Evolutionary conservation across 2,329 filamentous ascomycete genomes (phyloP).

Genomic region (Neurospora sp.): DNA sequence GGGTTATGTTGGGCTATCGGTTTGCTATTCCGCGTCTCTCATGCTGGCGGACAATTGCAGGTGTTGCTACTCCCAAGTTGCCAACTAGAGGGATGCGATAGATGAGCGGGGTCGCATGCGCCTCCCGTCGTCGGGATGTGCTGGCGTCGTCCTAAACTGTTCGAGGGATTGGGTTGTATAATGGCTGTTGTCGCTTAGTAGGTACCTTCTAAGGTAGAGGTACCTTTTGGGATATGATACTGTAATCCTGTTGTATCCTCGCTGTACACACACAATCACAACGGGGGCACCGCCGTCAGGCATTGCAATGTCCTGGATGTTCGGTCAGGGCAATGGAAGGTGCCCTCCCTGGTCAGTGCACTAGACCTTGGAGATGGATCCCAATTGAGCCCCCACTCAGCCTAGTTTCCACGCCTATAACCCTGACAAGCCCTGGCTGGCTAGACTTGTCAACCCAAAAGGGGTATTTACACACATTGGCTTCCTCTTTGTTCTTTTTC

Average conservation of each 20-base stretch:
- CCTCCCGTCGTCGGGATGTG: neutral
- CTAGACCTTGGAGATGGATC: neutral
- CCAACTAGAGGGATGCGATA: neutral
- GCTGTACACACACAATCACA: neutral
- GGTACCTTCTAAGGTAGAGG: neutral
- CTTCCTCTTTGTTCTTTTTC: neutral
- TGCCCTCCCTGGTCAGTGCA: neutral
- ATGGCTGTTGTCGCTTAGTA: neutral
- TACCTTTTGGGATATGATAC: neutral
- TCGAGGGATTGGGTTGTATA: neutral
- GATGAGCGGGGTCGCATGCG: neutral
- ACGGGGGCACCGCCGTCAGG: neutral
- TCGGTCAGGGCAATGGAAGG: neutral
- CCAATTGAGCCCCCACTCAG: neutral
- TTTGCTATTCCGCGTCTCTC: neutral
- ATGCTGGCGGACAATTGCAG: neutral
- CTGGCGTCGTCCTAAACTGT: neutral
- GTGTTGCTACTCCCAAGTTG: neutral
- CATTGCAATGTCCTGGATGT: neutral
- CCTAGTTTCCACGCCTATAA: neutral
- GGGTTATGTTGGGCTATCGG: neutral
- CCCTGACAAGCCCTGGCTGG: neutral
- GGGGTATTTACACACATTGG: neutral
- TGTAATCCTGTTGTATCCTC: neutral
- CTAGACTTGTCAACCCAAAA: neutral